phyloP scores from a whole-genome alignment of 352 stramenopile genomes.

The Pythium volutum region DNA sequence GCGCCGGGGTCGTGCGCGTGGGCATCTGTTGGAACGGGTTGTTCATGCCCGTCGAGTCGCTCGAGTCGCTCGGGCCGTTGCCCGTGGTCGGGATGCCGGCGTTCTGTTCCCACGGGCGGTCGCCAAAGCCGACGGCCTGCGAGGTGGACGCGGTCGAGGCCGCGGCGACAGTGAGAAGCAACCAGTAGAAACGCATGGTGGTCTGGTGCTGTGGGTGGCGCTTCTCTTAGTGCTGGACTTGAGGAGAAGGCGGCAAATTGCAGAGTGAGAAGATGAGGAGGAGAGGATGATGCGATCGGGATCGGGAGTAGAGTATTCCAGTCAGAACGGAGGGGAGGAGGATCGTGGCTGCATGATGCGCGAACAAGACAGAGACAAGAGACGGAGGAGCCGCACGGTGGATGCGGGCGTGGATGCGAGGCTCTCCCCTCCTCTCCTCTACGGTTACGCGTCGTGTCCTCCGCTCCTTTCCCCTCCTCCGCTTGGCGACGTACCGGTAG shows the following conservation, averaged over 20 bases:
- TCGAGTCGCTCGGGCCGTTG: slow-evolving; percentile 1
- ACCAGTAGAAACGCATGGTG: slow-evolving; percentile 13
- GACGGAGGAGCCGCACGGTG: neutral
- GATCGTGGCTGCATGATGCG: too few species aligned
- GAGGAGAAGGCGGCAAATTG: neutral
- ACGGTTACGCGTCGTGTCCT: neutral
- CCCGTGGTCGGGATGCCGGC: neutral
- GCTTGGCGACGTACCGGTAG: neutral
- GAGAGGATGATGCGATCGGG: too few species aligned
- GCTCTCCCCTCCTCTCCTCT: neutral
- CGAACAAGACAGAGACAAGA: neutral
- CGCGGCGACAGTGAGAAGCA: slow-evolving; percentile 8
- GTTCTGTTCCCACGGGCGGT: slow-evolving; percentile 19
- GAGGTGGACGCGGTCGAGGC: neutral
- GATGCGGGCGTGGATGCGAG: neutral
- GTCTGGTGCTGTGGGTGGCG: neutral
- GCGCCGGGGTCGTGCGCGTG: neutral
- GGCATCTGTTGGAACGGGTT: slow-evolving; percentile 6
- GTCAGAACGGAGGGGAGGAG: too few species aligned
- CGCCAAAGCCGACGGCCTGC: slow-evolving; percentile 3
- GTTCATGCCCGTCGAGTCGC: neutral
- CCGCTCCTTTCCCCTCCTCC: neutral
- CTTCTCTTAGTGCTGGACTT: too few species aligned
- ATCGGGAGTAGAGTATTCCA: too few species aligned
- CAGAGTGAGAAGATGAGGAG: too few species aligned